A percentile compares a stretch with the other conserved stretches of the same genome.
Conservation (phyloP, 2,329 filamentous ascomycete genomes). For the Pseudomassariella vexata region DNA sequence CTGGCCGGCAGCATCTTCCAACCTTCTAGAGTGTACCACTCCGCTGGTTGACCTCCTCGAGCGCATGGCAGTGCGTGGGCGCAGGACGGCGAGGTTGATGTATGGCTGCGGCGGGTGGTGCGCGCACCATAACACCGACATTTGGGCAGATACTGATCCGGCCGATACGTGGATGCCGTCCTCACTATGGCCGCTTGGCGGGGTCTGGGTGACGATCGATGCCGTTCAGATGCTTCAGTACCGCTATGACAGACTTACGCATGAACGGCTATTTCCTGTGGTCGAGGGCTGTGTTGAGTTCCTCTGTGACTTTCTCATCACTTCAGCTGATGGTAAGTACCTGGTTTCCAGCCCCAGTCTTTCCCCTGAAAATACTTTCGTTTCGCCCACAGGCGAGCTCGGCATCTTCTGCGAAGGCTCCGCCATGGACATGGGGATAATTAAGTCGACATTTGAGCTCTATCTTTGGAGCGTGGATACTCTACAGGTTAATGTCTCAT, state of each 20-base stretch:
- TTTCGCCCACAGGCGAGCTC: conserved; percentile 29
- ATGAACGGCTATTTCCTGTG: conserved; percentile 8
- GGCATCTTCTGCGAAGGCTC: conserved; percentile 35
- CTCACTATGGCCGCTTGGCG: conserved; percentile 15
- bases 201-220: conserved; percentile 10
- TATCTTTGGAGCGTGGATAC: conserved; percentile 17
- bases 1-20: conserved; percentile 29
- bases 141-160: conserved; percentile 8
- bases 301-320: conserved; percentile 24
- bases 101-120: conserved; percentile 5
- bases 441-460: conserved; percentile 20
- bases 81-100: conserved; percentile 3
- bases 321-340: conserved; percentile 18
- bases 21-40: conserved; percentile 5
- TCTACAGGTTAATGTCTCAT: conserved; percentile 18
- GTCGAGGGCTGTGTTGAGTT: conserved; percentile 25
- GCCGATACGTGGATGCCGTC: conserved; percentile 16
- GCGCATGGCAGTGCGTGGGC: conserved; percentile 4
- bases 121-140: conserved; percentile 4
- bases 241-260: conserved; percentile 7
- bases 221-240: conserved; percentile 20
- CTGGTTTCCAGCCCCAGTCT: conserved; percentile 25
- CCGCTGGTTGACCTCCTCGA: conserved; percentile 5
- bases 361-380: conserved; percentile 14
- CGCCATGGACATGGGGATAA: conserved; percentile 40